Evolutionary conservation across 2,329 filamentous ascomycete genomes (phyloP).

Genomic region (Spiromastix sp.): DNA sequence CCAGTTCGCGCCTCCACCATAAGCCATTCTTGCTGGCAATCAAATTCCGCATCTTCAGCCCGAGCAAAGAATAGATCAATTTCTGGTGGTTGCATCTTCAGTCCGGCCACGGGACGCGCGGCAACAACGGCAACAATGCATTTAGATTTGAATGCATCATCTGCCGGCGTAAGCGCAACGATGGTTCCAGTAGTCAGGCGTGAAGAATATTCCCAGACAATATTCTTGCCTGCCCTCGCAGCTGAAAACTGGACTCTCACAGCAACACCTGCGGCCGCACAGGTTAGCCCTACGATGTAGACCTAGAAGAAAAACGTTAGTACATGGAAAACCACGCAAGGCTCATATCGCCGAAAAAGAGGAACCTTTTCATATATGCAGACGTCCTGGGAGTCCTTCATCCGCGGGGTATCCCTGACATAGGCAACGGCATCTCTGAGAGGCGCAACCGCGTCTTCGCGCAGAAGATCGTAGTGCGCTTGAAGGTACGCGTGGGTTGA

Average conservation of each 20-base stretch:
- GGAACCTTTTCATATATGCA: constrained; percentile 62
- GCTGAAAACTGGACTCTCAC: constrained; percentile 62
- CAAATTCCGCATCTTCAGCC: constrained; percentile 51
- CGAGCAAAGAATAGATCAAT: constrained; percentile 66
- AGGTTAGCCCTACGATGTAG: constrained; percentile 53
- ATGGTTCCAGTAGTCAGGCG: constrained; percentile 45
- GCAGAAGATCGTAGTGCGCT: constrained; percentile 63
- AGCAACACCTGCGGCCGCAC: constrained; percentile 53
- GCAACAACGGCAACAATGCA: constrained; percentile 65
- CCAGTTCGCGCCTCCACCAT: constrained; percentile 69
- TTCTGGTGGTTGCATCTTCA: constrained; percentile 57
- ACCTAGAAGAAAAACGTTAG: constrained; percentile 39
- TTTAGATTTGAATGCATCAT: constrained; percentile 51
- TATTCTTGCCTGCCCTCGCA: constrained; percentile 51
- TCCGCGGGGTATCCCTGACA: constrained; percentile 42
- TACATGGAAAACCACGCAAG: not conserved
- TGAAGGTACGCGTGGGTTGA: constrained; percentile 57
- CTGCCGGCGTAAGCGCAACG: constrained; percentile 43
- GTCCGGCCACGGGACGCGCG: constrained; percentile 52
- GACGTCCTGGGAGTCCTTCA: constrained; percentile 47
- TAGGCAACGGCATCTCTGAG: constrained; percentile 56
- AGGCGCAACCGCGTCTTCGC: constrained; percentile 62
- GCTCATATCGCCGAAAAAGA: not conserved
- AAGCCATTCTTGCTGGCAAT: constrained; percentile 58
- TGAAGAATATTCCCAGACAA: constrained; percentile 57